A percentile compares a stretch with the other conserved stretches of the same genome.
Evolutionary conservation across 305 asterid species (phyloP).

Genomic region (Fraxinus ornus): DNA sequence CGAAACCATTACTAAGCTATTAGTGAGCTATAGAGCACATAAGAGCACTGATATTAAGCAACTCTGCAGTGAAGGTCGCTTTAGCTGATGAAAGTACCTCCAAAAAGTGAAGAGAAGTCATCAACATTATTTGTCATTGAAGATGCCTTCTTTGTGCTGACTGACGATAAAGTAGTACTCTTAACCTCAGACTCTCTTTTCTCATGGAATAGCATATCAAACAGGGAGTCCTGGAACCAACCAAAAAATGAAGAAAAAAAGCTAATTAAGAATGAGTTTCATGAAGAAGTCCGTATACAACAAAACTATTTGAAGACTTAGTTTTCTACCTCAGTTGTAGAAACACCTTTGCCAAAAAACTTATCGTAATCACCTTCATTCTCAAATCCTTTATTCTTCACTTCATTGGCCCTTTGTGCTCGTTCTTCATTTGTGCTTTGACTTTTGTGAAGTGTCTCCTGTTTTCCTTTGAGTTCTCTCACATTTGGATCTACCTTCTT

Average conservation of each 20-base stretch:
- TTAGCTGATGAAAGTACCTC: conserved; percentile 47
- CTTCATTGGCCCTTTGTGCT: conserved; percentile 19
- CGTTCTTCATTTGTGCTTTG: conserved; percentile 30
- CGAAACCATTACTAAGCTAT: neutral
- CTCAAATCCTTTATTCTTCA: conserved; percentile 21
- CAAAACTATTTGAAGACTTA: conserved; percentile 12
- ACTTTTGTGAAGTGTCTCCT: neutral
- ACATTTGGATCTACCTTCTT: neutral
- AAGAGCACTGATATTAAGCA: conserved; percentile 3
- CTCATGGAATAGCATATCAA: conserved; percentile 46
- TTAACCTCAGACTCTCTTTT: conserved; percentile 43
- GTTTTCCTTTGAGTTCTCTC: conserved; percentile 8
- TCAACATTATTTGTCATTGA: conserved; percentile 35
- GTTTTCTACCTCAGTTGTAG: conserved; percentile 55
- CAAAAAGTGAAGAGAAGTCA: conserved; percentile 58
- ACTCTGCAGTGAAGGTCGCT: conserved; percentile 12
- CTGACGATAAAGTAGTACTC: conserved; percentile 32
- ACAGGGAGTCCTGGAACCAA: conserved; percentile 50
- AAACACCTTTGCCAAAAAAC: conserved; percentile 42
- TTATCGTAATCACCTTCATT: conserved; percentile 42
- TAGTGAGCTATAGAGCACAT: neutral
- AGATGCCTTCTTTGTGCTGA: conserved; percentile 34
- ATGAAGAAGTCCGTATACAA: conserved; percentile 6
- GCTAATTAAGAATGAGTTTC: conserved; percentile 5
- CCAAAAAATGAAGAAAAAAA: conserved; percentile 20